phyloP scores from a whole-genome alignment of 176 grass and related monocot species.

The Avena eriantha region DNA sequence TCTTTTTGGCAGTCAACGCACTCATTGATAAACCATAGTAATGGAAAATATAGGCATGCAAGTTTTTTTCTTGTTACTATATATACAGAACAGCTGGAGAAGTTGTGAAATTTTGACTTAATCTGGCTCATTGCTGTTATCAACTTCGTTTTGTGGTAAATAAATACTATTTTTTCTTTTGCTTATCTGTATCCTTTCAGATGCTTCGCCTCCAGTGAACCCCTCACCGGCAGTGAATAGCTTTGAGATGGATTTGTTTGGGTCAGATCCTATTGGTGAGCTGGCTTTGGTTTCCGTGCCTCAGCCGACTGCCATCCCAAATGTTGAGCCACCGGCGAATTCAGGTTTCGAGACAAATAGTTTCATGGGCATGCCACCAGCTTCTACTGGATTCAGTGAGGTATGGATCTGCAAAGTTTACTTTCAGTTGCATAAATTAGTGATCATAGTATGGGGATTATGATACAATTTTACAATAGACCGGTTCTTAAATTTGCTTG shows the following conservation, averaged over 20 bases:
- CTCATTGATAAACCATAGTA: slow-evolving; percentile 29
- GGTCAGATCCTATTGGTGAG: slow-evolving; percentile 73
- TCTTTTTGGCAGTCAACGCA: slow-evolving; percentile 4
- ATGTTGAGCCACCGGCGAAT: slow-evolving; percentile 60
- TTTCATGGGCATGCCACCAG: slow-evolving; percentile 65
- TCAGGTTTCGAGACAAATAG: slow-evolving; percentile 61
- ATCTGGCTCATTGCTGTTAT: slow-evolving; percentile 21
- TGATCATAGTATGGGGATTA: not conserved
- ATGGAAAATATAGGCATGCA: not conserved
- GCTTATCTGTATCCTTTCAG: slow-evolving; percentile 26
- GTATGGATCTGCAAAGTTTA: slow-evolving; percentile 44
- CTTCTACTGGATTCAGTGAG: slow-evolving; percentile 66
- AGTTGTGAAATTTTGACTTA: not conserved
- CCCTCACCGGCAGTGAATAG: slow-evolving; percentile 55
- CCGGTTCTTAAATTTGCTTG: not conserved
- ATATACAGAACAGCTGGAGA: slow-evolving; percentile 16
- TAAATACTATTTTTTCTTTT: slow-evolving; percentile 33
- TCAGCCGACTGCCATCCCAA: slow-evolving; percentile 50
- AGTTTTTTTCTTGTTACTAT: slow-evolving; percentile 19
- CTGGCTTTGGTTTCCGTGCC: slow-evolving; percentile 84
- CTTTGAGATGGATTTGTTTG: slow-evolving; percentile 94
- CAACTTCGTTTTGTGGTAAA: slow-evolving; percentile 28
- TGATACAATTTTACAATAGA: not conserved
- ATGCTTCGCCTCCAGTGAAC: slow-evolving; percentile 46
- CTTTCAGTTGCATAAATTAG: not conserved